Evolutionary conservation across 345 rosid species (phyloP), one percentile per base, ranked within the genome.

Genomic region (Camelina hispida): DNA sequence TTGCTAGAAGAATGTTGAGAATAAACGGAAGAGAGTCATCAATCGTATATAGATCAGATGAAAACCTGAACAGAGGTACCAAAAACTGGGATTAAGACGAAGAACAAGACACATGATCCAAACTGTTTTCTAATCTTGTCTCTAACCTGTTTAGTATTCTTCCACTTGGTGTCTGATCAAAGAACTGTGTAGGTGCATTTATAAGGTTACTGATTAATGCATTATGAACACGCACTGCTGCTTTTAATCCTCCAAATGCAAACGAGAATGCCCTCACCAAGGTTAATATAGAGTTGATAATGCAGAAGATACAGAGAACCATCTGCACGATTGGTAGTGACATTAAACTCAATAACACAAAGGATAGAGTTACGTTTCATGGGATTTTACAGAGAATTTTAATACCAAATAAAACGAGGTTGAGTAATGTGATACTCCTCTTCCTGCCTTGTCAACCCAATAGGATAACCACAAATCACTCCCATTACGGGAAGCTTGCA

Each of bases 1-100:
- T 87, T 72, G 98, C 98, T 25, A 94, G 85, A 62, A 94, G 96
- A 77, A 91, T 91, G 82, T 94, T 94, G 84, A 91, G 88, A 34
- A 94, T 88, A 71, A 94, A 94, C 17, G 98, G 98, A 57, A 94
- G 98, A 65, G 98, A 91, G 84, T 94, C 98, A 71, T 91, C 97
- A 61, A 94, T 91, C 34, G 96, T 88, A 78, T 89, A 94, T 16
- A 91, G 87, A 88, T 94, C 98, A 18, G 96, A 91, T 30, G 97
- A 94, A 59, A 94, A 83, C 83, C 96, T 94, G 82, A 71, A 83
- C 55, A 52, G 9, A 76, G 6, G 10, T 7, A 22, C 63, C 56
- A 42, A 60, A 74, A 59, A 18, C 34, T 13, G 37, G 53, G 35
- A 47, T 64, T n/a, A 25, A 62, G 37, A 50, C 25, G 23, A 65